These are phyloP conservation scores for Neoscytalidium dimidiatum DNA, from an alignment of 2,329 filamentous ascomycete species.

Conservation along the genomic window DNA sequence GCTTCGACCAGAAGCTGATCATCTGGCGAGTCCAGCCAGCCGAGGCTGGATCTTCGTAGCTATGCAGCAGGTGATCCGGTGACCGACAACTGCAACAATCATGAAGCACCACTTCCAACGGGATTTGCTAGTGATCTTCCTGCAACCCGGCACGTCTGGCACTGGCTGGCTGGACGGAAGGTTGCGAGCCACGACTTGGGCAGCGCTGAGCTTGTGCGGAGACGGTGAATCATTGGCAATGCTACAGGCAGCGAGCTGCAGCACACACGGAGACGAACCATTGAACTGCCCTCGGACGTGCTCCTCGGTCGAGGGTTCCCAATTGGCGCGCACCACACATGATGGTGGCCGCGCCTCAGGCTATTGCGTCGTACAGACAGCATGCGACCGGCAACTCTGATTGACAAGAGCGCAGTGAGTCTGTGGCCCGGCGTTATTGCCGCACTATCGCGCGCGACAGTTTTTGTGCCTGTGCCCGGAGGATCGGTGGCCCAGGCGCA, in stretches of 20 bases:
- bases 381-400: not conserved
- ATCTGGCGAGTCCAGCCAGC: constrained; percentile 47
- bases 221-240: constrained; percentile 1
- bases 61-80: constrained; percentile 5
- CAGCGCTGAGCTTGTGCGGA: not conserved
- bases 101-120: not conserved
- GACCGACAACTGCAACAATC: not conserved
- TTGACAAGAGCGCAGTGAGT: constrained; percentile 1
- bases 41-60: constrained; percentile 3
- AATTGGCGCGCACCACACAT: constrained; percentile 10
- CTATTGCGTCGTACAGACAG: constrained; percentile 1
- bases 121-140: not conserved
- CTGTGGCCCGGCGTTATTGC: not conserved
- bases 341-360: not conserved
- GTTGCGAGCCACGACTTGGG: not conserved
- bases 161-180: not conserved
- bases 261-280: not conserved
- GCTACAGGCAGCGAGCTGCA: constrained; percentile 3
- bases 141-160: not conserved
- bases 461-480: constrained; percentile 9
- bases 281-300: not conserved
- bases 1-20: constrained; percentile 64
- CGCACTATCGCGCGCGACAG: not conserved
- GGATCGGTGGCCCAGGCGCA: not conserved
- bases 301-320: not conserved